Conservation (phyloP, 2,329 filamentous ascomycete genomes). For the Trichoderma arundinaceum region DNA sequence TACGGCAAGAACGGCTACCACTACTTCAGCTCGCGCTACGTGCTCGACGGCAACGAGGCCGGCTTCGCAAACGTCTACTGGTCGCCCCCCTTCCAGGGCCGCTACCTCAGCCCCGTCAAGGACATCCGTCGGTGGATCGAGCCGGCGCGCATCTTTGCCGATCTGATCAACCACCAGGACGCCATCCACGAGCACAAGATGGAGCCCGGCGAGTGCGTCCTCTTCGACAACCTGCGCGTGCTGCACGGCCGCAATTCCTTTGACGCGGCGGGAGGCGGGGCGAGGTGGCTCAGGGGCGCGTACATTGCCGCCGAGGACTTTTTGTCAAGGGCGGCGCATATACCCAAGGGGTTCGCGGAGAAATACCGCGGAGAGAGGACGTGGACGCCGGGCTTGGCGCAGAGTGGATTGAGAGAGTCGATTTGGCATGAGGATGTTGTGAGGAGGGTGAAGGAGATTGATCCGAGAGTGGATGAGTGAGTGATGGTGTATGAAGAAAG, state of each 20-base stretch:
- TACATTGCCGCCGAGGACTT: conserved; percentile 70
- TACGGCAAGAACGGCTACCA: conserved; percentile 70
- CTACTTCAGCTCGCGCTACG: conserved; percentile 64
- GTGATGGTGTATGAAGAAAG: not conserved
- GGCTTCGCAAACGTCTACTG: conserved; percentile 55
- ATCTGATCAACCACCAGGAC: conserved; percentile 59
- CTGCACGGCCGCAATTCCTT: conserved; percentile 83
- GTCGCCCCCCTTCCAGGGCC: conserved; percentile 80
- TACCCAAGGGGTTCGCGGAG: conserved; percentile 40
- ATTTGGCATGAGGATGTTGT: conserved; percentile 40
- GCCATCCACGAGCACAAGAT: conserved; percentile 75
- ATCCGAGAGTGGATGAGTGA: not conserved
- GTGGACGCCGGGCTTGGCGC: conserved; percentile 40
- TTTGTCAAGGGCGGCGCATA: conserved; percentile 44
- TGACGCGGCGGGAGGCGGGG: conserved; percentile 63
- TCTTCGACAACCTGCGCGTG: conserved; percentile 91
- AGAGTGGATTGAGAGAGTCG: conserved; percentile 37
- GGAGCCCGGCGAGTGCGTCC: conserved; percentile 80
- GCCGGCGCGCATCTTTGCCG: conserved; percentile 62
- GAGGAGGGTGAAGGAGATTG: conserved; percentile 36
- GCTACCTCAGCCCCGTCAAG: conserved; percentile 43
- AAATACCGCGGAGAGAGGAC: conserved; percentile 35
- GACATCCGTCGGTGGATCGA: conserved; percentile 51
- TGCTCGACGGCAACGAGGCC: conserved; percentile 50
- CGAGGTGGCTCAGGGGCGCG: conserved; percentile 82